phyloP scores from a whole-genome alignment of 2,329 filamentous ascomycete genomes.

The Fusarium humuli region DNA sequence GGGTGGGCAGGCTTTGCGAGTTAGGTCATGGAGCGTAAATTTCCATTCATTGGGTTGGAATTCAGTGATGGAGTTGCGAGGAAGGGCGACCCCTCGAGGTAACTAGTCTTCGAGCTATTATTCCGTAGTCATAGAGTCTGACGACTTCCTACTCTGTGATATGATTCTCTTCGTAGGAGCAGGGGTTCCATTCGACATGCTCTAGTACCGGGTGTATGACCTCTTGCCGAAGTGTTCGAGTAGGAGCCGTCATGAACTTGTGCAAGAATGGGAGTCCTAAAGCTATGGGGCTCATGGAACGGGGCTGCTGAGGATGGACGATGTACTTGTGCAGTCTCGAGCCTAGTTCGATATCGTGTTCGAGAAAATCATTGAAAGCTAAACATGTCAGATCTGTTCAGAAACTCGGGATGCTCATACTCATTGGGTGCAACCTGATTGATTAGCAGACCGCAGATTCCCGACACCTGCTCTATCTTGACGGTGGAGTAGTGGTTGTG shows the following conservation, averaged over 20 bases:
- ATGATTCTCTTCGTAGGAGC: too few relatives aligned
- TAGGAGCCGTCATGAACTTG: constrained; percentile 3
- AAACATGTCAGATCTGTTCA: background rate
- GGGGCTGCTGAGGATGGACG: background rate
- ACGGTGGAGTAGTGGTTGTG: background rate
- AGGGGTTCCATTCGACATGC: background rate
- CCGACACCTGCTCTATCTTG: constrained; percentile 12
- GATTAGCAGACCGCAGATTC: constrained; percentile 3
- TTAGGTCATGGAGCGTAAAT: too few relatives aligned
- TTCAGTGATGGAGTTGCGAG: too few relatives aligned
- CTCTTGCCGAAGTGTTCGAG: background rate
- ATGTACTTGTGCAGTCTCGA: constrained; percentile 4
- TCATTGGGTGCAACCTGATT: constrained; percentile 3
- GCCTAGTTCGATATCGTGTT: constrained; percentile 19
- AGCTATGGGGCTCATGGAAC: background rate
- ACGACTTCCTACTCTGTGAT: too few relatives aligned
- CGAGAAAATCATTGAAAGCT: constrained; percentile 22
- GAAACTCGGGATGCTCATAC: background rate
- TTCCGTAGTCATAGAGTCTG: too few relatives aligned
- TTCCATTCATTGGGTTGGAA: too few relatives aligned
- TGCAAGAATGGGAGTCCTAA: constrained; percentile 5
- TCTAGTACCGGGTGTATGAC: background rate
- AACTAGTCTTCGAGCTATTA: too few relatives aligned
- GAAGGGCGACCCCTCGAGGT: too few relatives aligned
- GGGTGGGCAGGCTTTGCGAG: too few relatives aligned